Base-by-base conservation (phyloP, 139 green algal genomes). In the Pedinophyceae sp. region DNA sequence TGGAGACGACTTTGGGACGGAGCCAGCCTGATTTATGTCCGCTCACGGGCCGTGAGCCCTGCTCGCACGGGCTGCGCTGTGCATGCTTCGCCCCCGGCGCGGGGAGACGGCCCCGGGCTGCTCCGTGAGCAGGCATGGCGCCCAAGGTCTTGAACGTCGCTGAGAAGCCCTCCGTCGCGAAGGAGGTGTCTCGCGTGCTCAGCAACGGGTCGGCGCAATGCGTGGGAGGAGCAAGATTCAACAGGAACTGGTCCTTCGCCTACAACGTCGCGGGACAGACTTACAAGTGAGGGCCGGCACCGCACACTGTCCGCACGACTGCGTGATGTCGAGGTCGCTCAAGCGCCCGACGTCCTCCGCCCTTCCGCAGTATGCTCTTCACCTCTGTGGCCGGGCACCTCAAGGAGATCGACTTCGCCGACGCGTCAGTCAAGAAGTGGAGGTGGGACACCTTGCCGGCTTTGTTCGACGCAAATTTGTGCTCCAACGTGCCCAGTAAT, bases 331-430 rank as follows among this genome's bases (percentile, higher is more conserved):
- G n/a, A n/a, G n/a, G n/a, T n/a, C n/a, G n/a, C n/a, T n/a, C n/a
- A n/a, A n/a, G n/a, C n/a, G n/a, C n/a, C n/a, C n/a, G n/a, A n/a
- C n/a, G n/a, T n/a, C n/a, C n/a, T n/a, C n/a, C n/a, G n/a, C n/a
- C n/a, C n/a, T n/a, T n/a, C n/a, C n/a, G 57, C 30, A 59, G 80
- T 24, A 97, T 98, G 84, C 49, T 84, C 15, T 94, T 98, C 64
- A 94, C 88, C 3, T 88, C 75, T 1, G 89, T 98, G 34, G 75
- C 77, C 2, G 89, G 89, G 0, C 89, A 98, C 64, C 74, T 98
- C 23, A 89, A 93, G 73, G 72, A 93, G 62, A 64, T 93, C 25
- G 83, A 93, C 20, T 95, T 95, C 57, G 7, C 58, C n/a, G 41
- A 59, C 15, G 27, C 55, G 2, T 58, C 67, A 38, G 28, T 34